These are phyloP conservation scores for Vanrija humicola DNA, from an alignment of 1,284 basidiomycete genomes.

Conservation along the genomic window DNA sequence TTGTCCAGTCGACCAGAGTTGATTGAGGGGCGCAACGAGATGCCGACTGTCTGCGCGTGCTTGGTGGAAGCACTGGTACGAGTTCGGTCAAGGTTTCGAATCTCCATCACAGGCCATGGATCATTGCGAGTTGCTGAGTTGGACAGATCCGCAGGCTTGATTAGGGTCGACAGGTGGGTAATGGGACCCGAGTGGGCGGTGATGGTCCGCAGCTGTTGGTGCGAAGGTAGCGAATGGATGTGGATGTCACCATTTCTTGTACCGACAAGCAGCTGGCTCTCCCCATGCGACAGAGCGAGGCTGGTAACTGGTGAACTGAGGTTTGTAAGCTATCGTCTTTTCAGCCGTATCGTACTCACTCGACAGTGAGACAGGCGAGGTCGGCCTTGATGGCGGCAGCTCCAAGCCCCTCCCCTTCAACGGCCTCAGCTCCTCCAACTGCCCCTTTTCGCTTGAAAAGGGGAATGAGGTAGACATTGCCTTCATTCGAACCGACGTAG, in stretches of 20 bases:
- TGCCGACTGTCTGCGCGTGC: conserved; percentile 32
- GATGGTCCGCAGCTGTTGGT: conserved; percentile 79
- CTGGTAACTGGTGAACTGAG: conserved; percentile 58
- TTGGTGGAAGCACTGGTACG: conserved; percentile 29
- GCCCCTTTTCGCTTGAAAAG: conserved; percentile 63
- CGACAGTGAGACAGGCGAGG: conserved; percentile 3
- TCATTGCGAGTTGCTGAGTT: conserved; percentile 43
- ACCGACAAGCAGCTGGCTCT: conserved; percentile 68
- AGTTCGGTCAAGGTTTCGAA: conserved; percentile 47
- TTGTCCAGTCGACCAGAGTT: not conserved
- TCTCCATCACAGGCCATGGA: conserved; percentile 43
- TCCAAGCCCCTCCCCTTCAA: conserved; percentile 67
- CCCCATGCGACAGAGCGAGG: conserved; percentile 69
- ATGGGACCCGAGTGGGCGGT: conserved; percentile 65
- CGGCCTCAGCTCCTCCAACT: conserved; percentile 56
- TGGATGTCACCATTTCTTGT: conserved; percentile 70
- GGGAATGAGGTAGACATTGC: conserved; percentile 73
- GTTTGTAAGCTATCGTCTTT: conserved; percentile 17
- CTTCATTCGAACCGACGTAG: conserved; percentile 71
- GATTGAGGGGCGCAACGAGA: conserved; percentile 20
- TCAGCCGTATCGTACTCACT: not conserved
- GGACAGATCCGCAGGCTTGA: conserved; percentile 76
- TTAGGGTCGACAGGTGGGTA: conserved; percentile 67
- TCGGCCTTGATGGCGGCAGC: conserved; percentile 61
- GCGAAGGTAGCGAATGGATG: conserved; percentile 81